Base-by-base conservation (phyloP, 108 stramenopile species). In the Aurantiochytrium sp. region DNA sequence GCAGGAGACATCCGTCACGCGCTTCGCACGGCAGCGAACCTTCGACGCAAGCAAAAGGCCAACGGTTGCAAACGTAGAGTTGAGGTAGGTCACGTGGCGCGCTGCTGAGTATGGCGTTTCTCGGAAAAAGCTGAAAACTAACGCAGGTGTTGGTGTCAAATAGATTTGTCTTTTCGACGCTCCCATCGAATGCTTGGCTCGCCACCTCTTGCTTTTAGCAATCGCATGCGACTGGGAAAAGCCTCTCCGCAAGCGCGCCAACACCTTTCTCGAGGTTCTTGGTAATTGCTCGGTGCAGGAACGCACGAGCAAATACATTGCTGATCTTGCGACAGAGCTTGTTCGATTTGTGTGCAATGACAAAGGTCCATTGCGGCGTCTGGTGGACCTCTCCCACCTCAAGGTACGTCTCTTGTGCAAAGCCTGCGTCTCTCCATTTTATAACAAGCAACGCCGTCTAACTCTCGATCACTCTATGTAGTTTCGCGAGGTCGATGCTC, bases 201-300 rank as follows among this genome's bases (percentile, higher is more conserved):
- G 95, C 29, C 91, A 95, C 71, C 57, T 96, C 1, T 83, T 95
- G 2, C 91, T 95, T 25, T 60, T 96, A 28, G 45, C 60, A 16
- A 72, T 93, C 49, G 72, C 93, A 4, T 83, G 72, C 8, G 95
- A 96, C 87, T 93, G 92, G 92, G 88, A 90, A 60, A 51, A 94
- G 42, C 95, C 95, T 4, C 72, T 95, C 23, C 89, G 92, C n/a
- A 94, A 94, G 89, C 91, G 94, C 5, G 92, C 90, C n/a, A 88
- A 59, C 69, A 58, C 89, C 1, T 95, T 93, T 69, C 91, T 96
- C 57, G 95, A 96, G 72, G 87, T 95, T n/a, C 95, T 91, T 64
- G 95, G 95, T 23, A 95, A 96, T 69, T 58, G 60, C 53, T 16
- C 89, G 8, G 60, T 95, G 14, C 92, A 93, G 72, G 92, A 92